Conservation (phyloP, 2,329 filamentous ascomycete species). For the Clarireedia sp. region DNA sequence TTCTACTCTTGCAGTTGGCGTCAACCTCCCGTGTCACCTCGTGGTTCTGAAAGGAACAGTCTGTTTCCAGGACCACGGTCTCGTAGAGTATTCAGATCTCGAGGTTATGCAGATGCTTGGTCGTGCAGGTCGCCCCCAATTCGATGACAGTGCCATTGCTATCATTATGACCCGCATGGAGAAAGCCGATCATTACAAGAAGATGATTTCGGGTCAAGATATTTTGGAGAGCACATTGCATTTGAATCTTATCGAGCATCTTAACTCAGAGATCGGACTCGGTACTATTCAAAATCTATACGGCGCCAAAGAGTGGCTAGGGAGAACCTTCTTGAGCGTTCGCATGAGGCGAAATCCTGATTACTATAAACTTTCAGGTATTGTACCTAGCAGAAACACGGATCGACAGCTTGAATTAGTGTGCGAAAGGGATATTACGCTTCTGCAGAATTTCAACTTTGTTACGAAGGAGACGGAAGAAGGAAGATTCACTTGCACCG, state of each 20-base stretch:
- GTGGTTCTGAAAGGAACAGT: conserved; percentile 78
- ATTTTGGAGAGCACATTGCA: conserved; percentile 72
- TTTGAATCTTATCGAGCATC: conserved; percentile 69
- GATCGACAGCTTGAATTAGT: conserved; percentile 62
- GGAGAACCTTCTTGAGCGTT: conserved; percentile 70
- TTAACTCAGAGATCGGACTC: conserved; percentile 77
- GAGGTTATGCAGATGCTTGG: conserved; percentile 91
- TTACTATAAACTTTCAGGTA: conserved; percentile 59
- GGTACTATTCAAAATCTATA: conserved; percentile 59
- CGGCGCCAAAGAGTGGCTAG: conserved; percentile 66
- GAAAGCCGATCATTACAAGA: conserved; percentile 59
- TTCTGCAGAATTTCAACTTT: conserved; percentile 54
- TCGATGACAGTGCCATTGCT: conserved; percentile 66
- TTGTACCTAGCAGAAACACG: conserved; percentile 39
- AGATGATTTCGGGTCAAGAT: conserved; percentile 65
- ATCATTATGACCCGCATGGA: conserved; percentile 70
- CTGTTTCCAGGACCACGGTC: conserved; percentile 50
- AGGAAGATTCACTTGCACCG: conserved; percentile 49
- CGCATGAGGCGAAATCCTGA: conserved; percentile 62
- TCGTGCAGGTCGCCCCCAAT: conserved; percentile 75
- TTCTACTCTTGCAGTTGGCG: conserved; percentile 73
- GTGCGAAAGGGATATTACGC: conserved; percentile 58
- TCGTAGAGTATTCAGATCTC: conserved; percentile 69
- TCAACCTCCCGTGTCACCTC: conserved; percentile 77
- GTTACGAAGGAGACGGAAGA: conserved; percentile 38